Base-by-base conservation (phyloP, 352 stramenopile genomes). In the Pythium biforme region DNA sequence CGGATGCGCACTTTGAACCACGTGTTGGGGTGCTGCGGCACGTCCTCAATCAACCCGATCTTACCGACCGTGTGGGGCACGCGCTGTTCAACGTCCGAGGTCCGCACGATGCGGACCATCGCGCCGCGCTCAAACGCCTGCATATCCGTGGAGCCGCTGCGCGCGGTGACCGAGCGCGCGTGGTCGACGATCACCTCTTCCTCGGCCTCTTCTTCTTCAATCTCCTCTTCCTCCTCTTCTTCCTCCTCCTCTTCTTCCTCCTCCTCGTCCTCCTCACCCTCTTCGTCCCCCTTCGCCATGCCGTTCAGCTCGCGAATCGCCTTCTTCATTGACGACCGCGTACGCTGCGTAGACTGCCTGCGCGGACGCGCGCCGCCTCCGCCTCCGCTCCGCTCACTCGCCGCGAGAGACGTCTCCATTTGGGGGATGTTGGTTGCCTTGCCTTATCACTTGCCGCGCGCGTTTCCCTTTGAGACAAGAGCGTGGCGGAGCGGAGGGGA, bases 1-100 rank as follows among this genome's bases (percentile, higher is more conserved):
- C 77, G 75, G 33, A 95, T 92, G 7, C 86, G 77, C 61, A 95
- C 86, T 59, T 84, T 89, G 59, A 90, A 92, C 86, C 86, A 95
- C 61, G 86, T 95, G 50, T 93, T 95, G 10, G 86, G 86, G 62
- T 95, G 86, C 56, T 83, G 79, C 34, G 86, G 86, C 0, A 88
- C 78, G 34, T 95, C 86, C 55, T 93, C 84, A 29, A 95, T 84
- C 20, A 92, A 66, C 20, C 86, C 86, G 25, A 95, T 65, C 71
- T 95, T 93, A 65, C 79, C 64, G 8, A 86, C 69, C 9, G 86
- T 95, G 53, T 95, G 86, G 15, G 86, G 83, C 46, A 95, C 77
- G 40, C 86, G 83, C 71, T 93, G 83, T 31, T 93, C 86, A 11
- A 95, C 86, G 54, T 95, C 83, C 6, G 84, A 70, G 34, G 82